phyloP scores from a whole-genome alignment of 352 stramenopile species.

The Globisporangium takayamanum region DNA sequence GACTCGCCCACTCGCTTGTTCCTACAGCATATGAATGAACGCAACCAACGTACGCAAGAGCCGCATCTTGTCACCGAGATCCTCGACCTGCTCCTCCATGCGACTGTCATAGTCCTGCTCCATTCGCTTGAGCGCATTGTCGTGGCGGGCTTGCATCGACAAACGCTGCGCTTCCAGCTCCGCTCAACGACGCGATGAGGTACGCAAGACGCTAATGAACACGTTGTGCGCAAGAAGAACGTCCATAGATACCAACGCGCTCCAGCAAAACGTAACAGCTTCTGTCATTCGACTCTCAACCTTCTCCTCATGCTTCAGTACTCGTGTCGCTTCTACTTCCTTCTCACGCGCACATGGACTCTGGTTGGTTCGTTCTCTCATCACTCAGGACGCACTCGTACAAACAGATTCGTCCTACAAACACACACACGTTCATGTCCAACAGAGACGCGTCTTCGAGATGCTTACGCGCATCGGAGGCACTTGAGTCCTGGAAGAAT shows the following conservation, averaged over 20 bases:
- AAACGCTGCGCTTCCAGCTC: no score
- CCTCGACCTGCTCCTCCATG: slow-evolving; percentile 81
- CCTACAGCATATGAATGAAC: neutral
- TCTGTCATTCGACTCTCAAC: no score
- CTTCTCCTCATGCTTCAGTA: no score
- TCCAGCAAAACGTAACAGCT: neutral
- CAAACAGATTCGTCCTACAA: neutral
- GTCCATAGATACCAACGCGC: no score
- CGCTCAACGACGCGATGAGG: neutral
- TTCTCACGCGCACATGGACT: no score
- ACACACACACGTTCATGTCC: neutral
- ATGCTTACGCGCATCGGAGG: slow-evolving; percentile 37
- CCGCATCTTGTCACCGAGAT: slow-evolving; percentile 81
- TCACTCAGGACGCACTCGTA: neutral
- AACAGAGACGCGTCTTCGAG: neutral
- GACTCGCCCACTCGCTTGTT: no score
- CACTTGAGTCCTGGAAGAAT: slow-evolving; percentile 40
- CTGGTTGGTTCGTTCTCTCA: neutral
- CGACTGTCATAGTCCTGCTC: slow-evolving; percentile 75
- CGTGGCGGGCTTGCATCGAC: slow-evolving; percentile 49
- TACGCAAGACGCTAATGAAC: no score
- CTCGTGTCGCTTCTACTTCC: no score
- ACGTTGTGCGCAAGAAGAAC: no score
- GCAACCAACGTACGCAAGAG: slow-evolving; percentile 52
- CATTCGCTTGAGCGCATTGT: slow-evolving; percentile 69